Evolutionary conservation across 768 basidiomycete species (phyloP).

Genomic region (Russula olivacea): DNA sequence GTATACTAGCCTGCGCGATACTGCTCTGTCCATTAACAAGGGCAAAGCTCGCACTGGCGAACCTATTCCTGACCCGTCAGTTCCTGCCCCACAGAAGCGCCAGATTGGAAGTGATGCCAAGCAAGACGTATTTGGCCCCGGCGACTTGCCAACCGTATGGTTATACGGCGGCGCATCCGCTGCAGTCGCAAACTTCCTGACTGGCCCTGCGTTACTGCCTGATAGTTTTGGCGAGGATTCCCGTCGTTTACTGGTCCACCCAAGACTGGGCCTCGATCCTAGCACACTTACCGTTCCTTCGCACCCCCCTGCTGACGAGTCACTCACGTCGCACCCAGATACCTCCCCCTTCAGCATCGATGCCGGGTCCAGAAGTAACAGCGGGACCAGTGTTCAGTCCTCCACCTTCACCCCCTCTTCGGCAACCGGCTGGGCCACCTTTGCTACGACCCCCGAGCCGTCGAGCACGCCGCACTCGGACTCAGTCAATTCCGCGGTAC

Average conservation of each 20-base stretch:
- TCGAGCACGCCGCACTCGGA: constrained; percentile 6
- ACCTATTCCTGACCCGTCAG: background rate
- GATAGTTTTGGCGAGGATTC: constrained; percentile 28
- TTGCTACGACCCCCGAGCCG: constrained; percentile 19
- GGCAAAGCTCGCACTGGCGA: constrained; percentile 41
- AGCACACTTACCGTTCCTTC: background rate
- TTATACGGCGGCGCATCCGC: constrained; percentile 51
- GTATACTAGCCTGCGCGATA: constrained; percentile 57
- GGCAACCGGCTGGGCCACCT: constrained; percentile 16
- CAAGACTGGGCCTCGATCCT: constrained; percentile 15
- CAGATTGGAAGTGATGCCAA: constrained; percentile 42
- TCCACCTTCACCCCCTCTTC: background rate
- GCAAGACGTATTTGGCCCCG: background rate
- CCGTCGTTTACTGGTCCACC: constrained; percentile 28
- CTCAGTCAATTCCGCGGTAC: constrained; percentile 8
- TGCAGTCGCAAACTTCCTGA: constrained; percentile 47
- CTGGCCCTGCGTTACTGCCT: constrained; percentile 33
- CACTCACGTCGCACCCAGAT: background rate
- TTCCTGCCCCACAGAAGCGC: constrained; percentile 40
- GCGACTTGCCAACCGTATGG: constrained; percentile 9
- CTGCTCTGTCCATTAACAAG: constrained; percentile 46
- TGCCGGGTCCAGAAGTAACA: background rate
- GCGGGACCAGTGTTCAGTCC: background rate
- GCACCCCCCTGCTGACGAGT: background rate
- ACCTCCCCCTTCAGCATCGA: background rate